Evolutionary conservation across 805 yeast species (phyloP).

Genomic region (Starmerella floricola): DNA sequence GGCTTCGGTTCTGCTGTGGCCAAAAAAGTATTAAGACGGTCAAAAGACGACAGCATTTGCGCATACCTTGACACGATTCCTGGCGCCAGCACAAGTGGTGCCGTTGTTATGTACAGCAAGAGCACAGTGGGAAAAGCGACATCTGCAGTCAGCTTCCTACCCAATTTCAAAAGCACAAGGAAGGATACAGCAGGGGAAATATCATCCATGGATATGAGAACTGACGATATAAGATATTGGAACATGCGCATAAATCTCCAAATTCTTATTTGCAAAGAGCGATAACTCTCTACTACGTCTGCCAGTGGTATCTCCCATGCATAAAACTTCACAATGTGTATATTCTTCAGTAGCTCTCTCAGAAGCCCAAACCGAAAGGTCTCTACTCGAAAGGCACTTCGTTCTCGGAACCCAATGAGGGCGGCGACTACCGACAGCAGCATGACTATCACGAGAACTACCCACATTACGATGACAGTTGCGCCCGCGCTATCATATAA

Average conservation of each 20-base stretch:
- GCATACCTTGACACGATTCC: constrained; percentile 34
- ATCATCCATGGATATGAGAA: neutral
- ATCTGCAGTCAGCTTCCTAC: constrained; percentile 1
- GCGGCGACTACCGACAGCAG: neutral
- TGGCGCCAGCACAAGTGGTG: constrained; percentile 28
- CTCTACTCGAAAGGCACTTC: constrained; percentile 30
- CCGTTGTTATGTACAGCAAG: constrained; percentile 22
- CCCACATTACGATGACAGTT: neutral
- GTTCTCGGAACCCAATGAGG: neutral
- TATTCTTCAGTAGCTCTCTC: constrained; percentile 61
- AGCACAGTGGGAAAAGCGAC: constrained; percentile 3
- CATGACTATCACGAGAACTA: neutral
- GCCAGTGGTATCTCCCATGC: constrained; percentile 81
- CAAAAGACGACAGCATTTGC: constrained; percentile 28
- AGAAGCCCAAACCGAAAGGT: constrained; percentile 62
- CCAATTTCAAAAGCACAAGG: neutral
- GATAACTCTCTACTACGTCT: constrained; percentile 31
- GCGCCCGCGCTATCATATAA: constrained; percentile 6
- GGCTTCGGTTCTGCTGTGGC: constrained; percentile 30
- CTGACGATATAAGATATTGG: neutral
- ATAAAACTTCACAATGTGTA: constrained; percentile 72
- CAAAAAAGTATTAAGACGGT: constrained; percentile 13
- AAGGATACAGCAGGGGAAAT: constrained; percentile 31
- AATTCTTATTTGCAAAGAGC: neutral
- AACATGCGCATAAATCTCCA: neutral